phyloP scores from a whole-genome alignment of 768 basidiomycete species.

The Scleroderma citrinum region DNA sequence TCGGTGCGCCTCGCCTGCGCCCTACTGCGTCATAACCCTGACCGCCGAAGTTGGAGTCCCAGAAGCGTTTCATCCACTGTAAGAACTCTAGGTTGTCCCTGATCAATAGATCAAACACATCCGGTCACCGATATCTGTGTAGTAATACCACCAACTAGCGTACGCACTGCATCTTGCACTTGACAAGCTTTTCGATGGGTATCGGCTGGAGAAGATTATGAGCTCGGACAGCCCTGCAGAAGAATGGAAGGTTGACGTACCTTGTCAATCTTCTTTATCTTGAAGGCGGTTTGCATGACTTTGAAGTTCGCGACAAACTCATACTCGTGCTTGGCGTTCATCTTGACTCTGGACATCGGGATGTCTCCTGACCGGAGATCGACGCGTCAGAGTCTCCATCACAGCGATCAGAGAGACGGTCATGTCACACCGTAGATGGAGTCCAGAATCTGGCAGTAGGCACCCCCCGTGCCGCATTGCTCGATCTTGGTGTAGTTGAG shows the following conservation, averaged over 20 bases:
- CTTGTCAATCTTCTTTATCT: constrained; percentile 91
- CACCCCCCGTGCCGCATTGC: constrained; percentile 86
- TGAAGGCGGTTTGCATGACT: constrained; percentile 90
- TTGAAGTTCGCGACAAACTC: constrained; percentile 96
- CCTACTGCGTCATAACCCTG: constrained; percentile 81
- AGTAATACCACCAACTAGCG: neutral
- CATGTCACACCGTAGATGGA: constrained; percentile 78
- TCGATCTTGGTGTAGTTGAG: constrained; percentile 90
- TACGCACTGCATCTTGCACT: constrained; percentile 98
- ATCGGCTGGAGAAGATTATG: constrained; percentile 60
- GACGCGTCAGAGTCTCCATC: constrained; percentile 9
- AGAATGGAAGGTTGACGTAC: constrained; percentile 32
- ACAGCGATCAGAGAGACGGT: constrained; percentile 14
- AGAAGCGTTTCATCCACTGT: constrained; percentile 95
- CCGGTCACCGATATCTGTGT: constrained; percentile 3
- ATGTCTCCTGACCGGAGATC: constrained; percentile 59
- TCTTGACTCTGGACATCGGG: constrained; percentile 90
- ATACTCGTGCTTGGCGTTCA: constrained; percentile 94
- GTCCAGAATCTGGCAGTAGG: constrained; percentile 94
- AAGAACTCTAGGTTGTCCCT: constrained; percentile 98
- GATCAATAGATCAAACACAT: constrained; percentile 10
- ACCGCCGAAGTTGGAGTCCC: constrained; percentile 89
- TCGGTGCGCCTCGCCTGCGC: constrained; percentile 70
- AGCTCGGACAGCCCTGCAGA: constrained; percentile 2
- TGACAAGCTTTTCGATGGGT: constrained; percentile 87